Evolutionary conservation across 495 filamentous ascomycete genomes (phyloP).

Genomic region (Aspergillus affinis): DNA sequence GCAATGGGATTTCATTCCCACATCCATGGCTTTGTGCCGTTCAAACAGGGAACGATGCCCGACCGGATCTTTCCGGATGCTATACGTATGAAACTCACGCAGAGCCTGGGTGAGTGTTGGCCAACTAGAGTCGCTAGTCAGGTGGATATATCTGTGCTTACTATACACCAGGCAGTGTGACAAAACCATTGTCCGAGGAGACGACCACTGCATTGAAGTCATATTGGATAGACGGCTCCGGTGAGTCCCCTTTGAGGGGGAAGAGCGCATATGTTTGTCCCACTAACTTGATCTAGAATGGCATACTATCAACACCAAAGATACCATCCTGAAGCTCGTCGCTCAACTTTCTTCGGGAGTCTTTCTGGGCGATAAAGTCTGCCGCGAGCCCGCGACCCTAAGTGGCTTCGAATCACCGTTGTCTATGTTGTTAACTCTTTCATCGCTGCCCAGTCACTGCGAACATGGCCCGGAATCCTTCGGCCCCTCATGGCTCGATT

Average conservation of each 20-base stretch:
- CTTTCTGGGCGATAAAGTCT: conserved; percentile 51
- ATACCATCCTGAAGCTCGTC: conserved; percentile 32
- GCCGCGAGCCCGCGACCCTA: conserved; percentile 47
- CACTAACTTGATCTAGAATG: conserved; percentile 20
- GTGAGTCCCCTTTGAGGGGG: conserved; percentile 6
- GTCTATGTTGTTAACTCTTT: conserved; percentile 49
- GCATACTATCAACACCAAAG: conserved; percentile 31
- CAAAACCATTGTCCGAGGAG: conserved; percentile 21
- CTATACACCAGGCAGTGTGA: conserved; percentile 11
- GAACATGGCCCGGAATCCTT: conserved; percentile 24
- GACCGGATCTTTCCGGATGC: conserved; percentile 17
- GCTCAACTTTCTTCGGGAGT: conserved; percentile 50
- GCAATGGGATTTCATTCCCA: conserved; percentile 14
- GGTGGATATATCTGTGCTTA: no score
- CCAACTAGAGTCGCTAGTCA: no score
- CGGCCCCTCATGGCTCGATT: conserved; percentile 24
- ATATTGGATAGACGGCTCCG: conserved; percentile 16
- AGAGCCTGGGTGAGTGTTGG: conserved; percentile 14
- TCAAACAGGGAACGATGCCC: conserved; percentile 12
- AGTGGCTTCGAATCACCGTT: conserved; percentile 51
- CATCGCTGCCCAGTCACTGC: conserved; percentile 17
- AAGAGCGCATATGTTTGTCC: no score
- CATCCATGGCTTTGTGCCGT: conserved; percentile 42
- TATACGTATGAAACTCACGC: conserved; percentile 21
- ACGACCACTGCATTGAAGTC: conserved; percentile 5